Percentiles rank a stretch among this genome's conserved stretches.
phyloP scores from a whole-genome alignment of 78 protist species.

The Creolimax fragrantissima region DNA sequence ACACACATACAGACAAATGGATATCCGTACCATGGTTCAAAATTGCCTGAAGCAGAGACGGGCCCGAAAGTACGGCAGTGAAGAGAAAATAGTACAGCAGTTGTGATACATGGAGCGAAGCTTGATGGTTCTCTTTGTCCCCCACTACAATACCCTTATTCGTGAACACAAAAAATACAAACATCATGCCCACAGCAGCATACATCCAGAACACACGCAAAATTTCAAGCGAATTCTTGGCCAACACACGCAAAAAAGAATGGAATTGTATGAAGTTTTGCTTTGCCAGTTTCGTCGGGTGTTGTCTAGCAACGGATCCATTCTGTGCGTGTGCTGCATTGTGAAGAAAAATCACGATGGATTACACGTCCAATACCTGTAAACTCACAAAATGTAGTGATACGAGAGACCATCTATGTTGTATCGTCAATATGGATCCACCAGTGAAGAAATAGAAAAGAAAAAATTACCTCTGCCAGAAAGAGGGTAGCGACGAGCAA shows the following conservation, averaged over 20 bases:
- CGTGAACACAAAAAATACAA: not conserved
- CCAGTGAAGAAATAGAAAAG: no score
- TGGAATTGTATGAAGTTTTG: not conserved
- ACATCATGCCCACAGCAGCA: not conserved
- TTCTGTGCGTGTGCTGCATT: no score
- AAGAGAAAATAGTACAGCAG: not conserved
- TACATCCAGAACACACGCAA: not conserved
- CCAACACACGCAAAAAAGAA: not conserved
- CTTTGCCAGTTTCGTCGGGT: not conserved
- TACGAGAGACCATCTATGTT: no score
- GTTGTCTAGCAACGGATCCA: no score
- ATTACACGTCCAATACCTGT: no score
- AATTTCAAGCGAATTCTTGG: not conserved
- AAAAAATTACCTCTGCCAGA: not conserved
- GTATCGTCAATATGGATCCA: no score
- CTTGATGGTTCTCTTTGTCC: slow-evolving; percentile 25
- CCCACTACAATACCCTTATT: slow-evolving; percentile 48
- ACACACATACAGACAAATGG: no score
- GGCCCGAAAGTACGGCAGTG: not conserved
- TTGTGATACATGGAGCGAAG: slow-evolving; percentile 23
- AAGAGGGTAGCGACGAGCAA: not conserved
- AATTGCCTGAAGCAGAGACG: not conserved
- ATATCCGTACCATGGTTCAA: not conserved
- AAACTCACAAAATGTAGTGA: no score
- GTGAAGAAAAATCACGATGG: no score